Percentiles rank a stretch among this genome's conserved stretches.
These are phyloP conservation scores for Ophiostoma sp. DNA, from an alignment of 2,329 filamentous ascomycete species.

Conservation along the genomic window DNA sequence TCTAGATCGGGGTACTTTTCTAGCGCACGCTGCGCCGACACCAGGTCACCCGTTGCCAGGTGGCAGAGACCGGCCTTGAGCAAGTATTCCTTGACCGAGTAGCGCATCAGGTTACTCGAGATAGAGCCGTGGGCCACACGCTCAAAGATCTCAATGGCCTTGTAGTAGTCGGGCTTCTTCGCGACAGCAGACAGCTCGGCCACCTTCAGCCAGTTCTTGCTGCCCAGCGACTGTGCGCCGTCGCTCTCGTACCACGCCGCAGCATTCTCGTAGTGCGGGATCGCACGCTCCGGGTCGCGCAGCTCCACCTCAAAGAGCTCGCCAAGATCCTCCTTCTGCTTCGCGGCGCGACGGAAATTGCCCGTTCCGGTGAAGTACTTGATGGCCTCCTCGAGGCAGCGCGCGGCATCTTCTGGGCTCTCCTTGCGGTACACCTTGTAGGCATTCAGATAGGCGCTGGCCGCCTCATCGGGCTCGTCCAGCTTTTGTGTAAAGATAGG, in stretches of 20 bases:
- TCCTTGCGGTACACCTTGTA: constrained; percentile 92
- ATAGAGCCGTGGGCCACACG: constrained; percentile 72
- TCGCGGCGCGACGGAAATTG: constrained; percentile 85
- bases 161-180: constrained; percentile 64
- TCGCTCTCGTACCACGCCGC: constrained; percentile 87
- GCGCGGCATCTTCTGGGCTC: constrained; percentile 73
- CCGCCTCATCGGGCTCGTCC: constrained; percentile 87
- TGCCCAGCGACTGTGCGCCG: constrained; percentile 80
- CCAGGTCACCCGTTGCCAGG: constrained; percentile 65
- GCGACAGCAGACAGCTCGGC: constrained; percentile 80
- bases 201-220: constrained; percentile 89
- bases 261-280: constrained; percentile 78
- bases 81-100: constrained; percentile 92
- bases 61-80: constrained; percentile 92
- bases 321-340: constrained; percentile 81
- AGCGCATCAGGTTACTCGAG: constrained; percentile 87
- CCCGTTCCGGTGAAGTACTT: constrained; percentile 81
- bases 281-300: constrained; percentile 69
- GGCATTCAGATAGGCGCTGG: constrained; percentile 80
- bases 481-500: constrained; percentile 71
- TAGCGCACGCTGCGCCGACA: constrained; percentile 72
- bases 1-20: constrained; percentile 78
- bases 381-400: constrained; percentile 74
- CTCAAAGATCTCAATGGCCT: constrained; percentile 76
- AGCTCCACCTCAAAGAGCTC: constrained; percentile 81